These are phyloP conservation scores for Solanum phureja DNA, from an alignment of 257 asterid species.

Conservation along the genomic window DNA sequence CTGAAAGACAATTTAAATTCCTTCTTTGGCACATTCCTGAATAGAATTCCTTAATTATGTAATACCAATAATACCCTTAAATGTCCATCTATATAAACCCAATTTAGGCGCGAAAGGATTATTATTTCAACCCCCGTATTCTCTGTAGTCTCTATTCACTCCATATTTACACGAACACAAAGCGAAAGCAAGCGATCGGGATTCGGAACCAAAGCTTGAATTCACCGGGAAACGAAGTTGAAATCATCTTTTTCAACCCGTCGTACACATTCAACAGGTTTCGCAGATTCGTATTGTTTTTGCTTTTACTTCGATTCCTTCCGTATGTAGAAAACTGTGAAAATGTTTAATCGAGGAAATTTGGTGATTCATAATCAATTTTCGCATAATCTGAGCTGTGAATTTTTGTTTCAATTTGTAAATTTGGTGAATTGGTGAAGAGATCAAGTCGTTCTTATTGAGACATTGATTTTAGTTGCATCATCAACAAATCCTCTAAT, in stretches of 20 bases:
- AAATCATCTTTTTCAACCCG: not conserved
- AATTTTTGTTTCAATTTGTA: not conserved
- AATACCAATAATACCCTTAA: not conserved
- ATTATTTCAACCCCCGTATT: not conserved
- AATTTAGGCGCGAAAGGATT: not conserved
- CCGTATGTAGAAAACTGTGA: not conserved
- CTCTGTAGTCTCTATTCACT: not conserved
- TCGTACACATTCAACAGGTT: not conserved
- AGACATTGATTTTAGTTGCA: not conserved
- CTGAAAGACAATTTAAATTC: not conserved
- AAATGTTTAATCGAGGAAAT: not conserved
- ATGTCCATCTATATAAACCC: not conserved
- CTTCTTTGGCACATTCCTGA: not conserved
- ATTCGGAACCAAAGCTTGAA: not conserved
- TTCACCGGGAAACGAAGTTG: not conserved
- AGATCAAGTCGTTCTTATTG: not conserved
- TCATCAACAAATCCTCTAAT: not conserved
- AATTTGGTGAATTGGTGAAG: not conserved
- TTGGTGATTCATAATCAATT: not conserved
- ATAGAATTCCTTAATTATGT: not conserved
- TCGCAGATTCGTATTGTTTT: not conserved
- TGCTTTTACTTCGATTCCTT: not conserved
- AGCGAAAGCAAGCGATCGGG: not conserved
- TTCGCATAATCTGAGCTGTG: not conserved
- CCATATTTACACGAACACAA: not conserved